Percentiles rank a stretch among this genome's conserved stretches.
Conservation (phyloP, 768 basidiomycete genomes). For the Erythrobasidium yunnanense region DNA sequence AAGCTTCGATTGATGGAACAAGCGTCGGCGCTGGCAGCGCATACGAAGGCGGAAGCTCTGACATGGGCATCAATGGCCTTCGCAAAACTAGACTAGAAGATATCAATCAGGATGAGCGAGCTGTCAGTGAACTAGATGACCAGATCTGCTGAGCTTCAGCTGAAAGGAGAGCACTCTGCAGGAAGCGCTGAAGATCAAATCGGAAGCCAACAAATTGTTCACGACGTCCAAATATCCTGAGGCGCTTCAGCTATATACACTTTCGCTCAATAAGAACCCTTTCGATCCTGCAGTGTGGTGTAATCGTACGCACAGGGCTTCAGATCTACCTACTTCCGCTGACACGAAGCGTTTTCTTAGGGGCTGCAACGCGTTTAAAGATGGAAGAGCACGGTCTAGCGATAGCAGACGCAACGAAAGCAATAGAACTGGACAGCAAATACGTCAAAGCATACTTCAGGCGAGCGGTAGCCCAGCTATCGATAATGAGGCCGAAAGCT, state of each 20-base stretch:
- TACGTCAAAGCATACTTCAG: conserved; percentile 65
- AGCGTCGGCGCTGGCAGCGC: conserved; percentile 14
- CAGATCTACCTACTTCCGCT: not conserved
- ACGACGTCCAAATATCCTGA: conserved; percentile 63
- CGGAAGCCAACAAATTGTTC: conserved; percentile 80
- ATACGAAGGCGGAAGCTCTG: not conserved
- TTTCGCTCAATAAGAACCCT: conserved; percentile 78
- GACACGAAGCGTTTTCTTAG: conserved; percentile 6
- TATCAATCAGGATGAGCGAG: conserved; percentile 26
- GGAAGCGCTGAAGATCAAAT: conserved; percentile 50
- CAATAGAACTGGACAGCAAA: conserved; percentile 73
- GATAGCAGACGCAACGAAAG: conserved; percentile 51
- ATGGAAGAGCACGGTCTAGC: conserved; percentile 88
- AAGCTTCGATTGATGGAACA: conserved; percentile 24
- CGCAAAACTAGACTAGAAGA: conserved; percentile 22
- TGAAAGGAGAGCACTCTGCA: no score
- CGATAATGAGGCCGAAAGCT: conserved; percentile 72
- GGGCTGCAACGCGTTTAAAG: conserved; percentile 78
- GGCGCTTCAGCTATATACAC: conserved; percentile 67
- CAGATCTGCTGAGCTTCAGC: no score
- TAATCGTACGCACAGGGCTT: conserved; percentile 50
- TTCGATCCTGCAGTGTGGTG: conserved; percentile 82
- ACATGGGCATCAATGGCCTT: conserved; percentile 1
- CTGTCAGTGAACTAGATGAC: no score
- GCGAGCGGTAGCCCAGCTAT: conserved; percentile 79